Base-by-base conservation (phyloP, 1,284 basidiomycete species). In the Golubevia sp. region DNA sequence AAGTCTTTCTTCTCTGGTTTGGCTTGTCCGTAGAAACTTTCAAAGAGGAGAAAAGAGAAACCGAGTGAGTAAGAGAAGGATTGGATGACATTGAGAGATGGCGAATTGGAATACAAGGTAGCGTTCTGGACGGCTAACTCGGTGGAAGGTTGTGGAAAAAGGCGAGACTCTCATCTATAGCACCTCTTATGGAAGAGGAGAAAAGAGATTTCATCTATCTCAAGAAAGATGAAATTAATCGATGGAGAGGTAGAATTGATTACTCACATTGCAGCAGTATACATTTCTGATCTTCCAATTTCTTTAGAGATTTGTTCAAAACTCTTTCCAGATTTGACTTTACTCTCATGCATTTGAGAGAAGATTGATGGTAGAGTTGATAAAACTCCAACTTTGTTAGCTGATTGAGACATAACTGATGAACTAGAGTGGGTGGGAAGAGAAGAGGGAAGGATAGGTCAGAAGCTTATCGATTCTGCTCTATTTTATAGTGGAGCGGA, bases 21-120 rank as follows among this genome's bases (percentile, higher is more conserved):
- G 25, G 76, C 78, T 49, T 81, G 78, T 18, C 77, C 78, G 55
- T 79, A 81, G 48, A 77, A 77, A 64, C 57, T 61, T 21, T n/a
- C 24, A 30, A 2, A 48, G 56, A 38, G 15, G 18, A 38, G 26
- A 11, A 26, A 21, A 23, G 21, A 25, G 21, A 5, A 44, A 20
- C 34, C 2, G 23, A 51, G 25, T 11, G n/a, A 20, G 24, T 26
- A 11, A 21, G 21, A 27, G 2, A 27, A 59, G 5, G 49, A 20
- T 21, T 49, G 44, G 49, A n/a, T 26, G 38, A 20, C 3, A 51
- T n/a, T n/a, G n/a, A n/a, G n/a, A n/a, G n/a, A n/a, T n/a, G n/a
- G n/a, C n/a, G n/a, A n/a, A n/a, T n/a, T n/a, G n/a, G n/a, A n/a
- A n/a, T n/a, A n/a, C n/a, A n/a, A n/a, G n/a, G n/a, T n/a, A n/a